These are phyloP conservation scores for Gymnopilus junonius DNA, from an alignment of 768 basidiomycete genomes.

Conservation along the genomic window DNA sequence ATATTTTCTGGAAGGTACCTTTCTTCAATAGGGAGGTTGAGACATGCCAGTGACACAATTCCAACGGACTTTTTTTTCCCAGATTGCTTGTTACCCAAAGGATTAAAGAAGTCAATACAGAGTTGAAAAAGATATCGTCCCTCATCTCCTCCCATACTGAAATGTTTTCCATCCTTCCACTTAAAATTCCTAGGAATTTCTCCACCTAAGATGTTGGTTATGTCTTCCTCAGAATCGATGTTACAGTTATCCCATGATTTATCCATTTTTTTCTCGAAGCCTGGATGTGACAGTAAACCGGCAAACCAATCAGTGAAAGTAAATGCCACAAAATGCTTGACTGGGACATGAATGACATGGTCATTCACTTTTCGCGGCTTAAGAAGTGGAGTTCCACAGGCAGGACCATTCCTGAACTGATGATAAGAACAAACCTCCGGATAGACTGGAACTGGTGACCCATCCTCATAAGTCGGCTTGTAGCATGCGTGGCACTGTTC, in stretches of 20 bases:
- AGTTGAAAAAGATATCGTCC: conserved; percentile 34
- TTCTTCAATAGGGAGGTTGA: conserved; percentile 38
- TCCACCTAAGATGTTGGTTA: conserved; percentile 16
- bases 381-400: conserved; percentile 10
- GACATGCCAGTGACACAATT: conserved; percentile 34
- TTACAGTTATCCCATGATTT: conserved; percentile 1
- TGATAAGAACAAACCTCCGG: conserved; percentile 12
- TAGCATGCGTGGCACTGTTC: conserved; percentile 17
- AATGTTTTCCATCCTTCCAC: conserved; percentile 29
- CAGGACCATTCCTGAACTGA: not conserved
- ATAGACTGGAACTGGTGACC: conserved; percentile 11
- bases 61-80: conserved; percentile 28
- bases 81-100: conserved; percentile 31
- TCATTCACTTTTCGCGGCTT: not conserved
- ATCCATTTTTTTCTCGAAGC: conserved; percentile 32
- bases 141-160: conserved; percentile 15
- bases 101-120: conserved; percentile 40
- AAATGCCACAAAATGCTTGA: conserved; percentile 23
- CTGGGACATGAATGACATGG: conserved; percentile 6
- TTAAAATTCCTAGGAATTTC: conserved; percentile 25
- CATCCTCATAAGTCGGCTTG: conserved; percentile 7
- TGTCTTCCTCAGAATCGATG: not conserved
- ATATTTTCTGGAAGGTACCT: conserved; percentile 41
- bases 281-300: conserved; percentile 24
- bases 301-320: conserved; percentile 30